These are phyloP conservation scores for Fonsecaea erecta DNA, from an alignment of 2,329 filamentous ascomycete genomes.

Conservation along the genomic window DNA sequence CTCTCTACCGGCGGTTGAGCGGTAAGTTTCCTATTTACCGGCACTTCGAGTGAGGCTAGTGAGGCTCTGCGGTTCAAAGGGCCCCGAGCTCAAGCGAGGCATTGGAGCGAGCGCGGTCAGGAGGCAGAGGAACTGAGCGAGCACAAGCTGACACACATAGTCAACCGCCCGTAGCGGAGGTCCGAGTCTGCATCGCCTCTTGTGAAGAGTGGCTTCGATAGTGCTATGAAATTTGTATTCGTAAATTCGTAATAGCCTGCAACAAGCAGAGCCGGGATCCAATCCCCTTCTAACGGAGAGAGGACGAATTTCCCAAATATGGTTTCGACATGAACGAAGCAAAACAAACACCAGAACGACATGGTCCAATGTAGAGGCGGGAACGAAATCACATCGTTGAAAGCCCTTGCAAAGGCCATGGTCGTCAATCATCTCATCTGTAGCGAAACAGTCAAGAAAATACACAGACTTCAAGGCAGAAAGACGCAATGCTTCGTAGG, in stretches of 20 bases:
- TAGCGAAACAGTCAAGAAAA: not conserved
- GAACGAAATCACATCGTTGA: not conserved
- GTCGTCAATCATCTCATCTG: not conserved
- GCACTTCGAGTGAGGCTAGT: not conserved
- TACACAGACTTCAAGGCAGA: not conserved
- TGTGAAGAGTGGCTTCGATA: not conserved
- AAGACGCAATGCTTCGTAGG: not conserved
- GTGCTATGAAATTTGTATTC: not conserved
- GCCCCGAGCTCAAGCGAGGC: not conserved
- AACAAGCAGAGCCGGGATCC: not conserved
- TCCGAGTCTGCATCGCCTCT: not conserved
- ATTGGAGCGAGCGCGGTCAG: not conserved
- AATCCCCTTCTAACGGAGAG: not conserved
- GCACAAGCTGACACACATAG: not conserved
- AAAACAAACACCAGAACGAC: not conserved
- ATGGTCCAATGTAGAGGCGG: not conserved
- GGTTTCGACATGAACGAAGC: not conserved
- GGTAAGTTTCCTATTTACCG: not conserved
- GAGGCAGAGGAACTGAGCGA: not conserved
- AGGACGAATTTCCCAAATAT: not conserved
- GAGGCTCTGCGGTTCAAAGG: not conserved
- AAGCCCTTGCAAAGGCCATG: not conserved
- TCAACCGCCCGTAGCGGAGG: not conserved
- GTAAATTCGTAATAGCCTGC: not conserved
- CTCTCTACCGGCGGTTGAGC: not conserved